A percentile compares a stretch with the other conserved stretches of the same genome.
phyloP scores from a whole-genome alignment of 2,329 filamentous ascomycete species.

The Plenodomus lindquistii region DNA sequence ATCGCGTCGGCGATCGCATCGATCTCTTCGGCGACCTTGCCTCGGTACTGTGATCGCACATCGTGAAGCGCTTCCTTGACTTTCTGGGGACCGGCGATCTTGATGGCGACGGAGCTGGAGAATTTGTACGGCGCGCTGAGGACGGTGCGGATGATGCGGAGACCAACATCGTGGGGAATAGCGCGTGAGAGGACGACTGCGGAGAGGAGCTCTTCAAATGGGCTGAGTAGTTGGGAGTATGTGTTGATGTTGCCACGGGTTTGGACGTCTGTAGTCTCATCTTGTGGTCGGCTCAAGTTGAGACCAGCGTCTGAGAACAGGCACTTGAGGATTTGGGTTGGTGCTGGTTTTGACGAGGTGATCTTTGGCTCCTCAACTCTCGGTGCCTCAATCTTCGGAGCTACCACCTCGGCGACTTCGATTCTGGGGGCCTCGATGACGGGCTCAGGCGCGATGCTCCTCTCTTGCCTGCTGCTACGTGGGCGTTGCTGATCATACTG shows the following conservation, averaged over 20 bases:
- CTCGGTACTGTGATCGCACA: slow-evolving; percentile 51
- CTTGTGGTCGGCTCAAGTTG: slow-evolving; percentile 37
- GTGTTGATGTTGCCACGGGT: slow-evolving; percentile 29
- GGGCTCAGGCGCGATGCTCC: slow-evolving; percentile 1
- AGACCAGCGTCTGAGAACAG: slow-evolving; percentile 34
- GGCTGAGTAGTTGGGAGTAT: slow-evolving; percentile 40
- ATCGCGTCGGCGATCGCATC: slow-evolving; percentile 38
- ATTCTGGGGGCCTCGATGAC: background rate
- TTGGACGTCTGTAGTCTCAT: slow-evolving; percentile 37
- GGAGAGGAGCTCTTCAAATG: slow-evolving; percentile 52
- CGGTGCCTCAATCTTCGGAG: background rate
- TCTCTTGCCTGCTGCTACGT: slow-evolving; percentile 1
- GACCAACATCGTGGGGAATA: slow-evolving; percentile 50
- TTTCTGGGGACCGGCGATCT: slow-evolving; percentile 44
- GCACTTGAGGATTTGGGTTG: slow-evolving; percentile 36
- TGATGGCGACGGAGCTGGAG: slow-evolving; percentile 37
- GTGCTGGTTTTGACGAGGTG: slow-evolving; percentile 4
- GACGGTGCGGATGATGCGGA: slow-evolving; percentile 50
- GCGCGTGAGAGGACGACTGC: slow-evolving; percentile 51
- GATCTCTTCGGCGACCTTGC: slow-evolving; percentile 51
- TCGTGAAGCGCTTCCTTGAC: slow-evolving; percentile 46
- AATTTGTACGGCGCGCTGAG: slow-evolving; percentile 50
- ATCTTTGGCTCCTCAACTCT: background rate
- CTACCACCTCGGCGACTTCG: background rate
- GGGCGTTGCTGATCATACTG: background rate